Evolutionary conservation across 495 filamentous ascomycete species (phyloP).

Genomic region (Penicillium subrubescens): DNA sequence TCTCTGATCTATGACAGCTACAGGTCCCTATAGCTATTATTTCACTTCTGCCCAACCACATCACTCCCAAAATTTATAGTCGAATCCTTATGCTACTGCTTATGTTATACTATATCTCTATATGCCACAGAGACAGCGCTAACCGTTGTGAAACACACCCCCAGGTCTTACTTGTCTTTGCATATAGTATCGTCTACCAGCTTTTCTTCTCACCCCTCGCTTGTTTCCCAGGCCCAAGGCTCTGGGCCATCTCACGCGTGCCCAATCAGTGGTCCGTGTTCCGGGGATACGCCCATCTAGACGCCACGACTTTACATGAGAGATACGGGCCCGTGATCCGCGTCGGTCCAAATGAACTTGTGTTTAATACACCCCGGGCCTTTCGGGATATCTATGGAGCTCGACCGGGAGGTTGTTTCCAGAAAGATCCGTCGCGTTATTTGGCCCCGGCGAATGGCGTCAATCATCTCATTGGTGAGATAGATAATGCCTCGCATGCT

Average conservation of each 20-base stretch:
- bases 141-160: neutral
- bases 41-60: neutral
- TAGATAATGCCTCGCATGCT: slow-evolving; percentile 32
- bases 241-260: slow-evolving; percentile 43
- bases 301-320: slow-evolving; percentile 31
- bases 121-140: neutral
- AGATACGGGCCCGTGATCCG: slow-evolving; percentile 55
- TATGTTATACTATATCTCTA: neutral
- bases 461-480: slow-evolving; percentile 23
- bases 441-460: slow-evolving; percentile 26
- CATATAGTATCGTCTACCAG: slow-evolving; percentile 40
- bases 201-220: slow-evolving; percentile 53
- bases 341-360: slow-evolving; percentile 56
- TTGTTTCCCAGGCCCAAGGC: slow-evolving; percentile 53
- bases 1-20: slow-evolving; percentile 16
- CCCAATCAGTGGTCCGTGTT: slow-evolving; percentile 32
- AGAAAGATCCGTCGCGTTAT: slow-evolving; percentile 28
- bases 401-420: slow-evolving; percentile 36
- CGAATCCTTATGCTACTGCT: neutral
- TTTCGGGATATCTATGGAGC: slow-evolving; percentile 61
- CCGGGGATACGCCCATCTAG: slow-evolving; percentile 25
- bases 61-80: neutral
- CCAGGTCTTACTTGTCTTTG: slow-evolving; percentile 19
- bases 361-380: slow-evolving; percentile 54
- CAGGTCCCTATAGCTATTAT: slow-evolving; percentile 13